phyloP scores from a whole-genome alignment of 495 filamentous ascomycete genomes.

The Trichoderma erinaceum region DNA sequence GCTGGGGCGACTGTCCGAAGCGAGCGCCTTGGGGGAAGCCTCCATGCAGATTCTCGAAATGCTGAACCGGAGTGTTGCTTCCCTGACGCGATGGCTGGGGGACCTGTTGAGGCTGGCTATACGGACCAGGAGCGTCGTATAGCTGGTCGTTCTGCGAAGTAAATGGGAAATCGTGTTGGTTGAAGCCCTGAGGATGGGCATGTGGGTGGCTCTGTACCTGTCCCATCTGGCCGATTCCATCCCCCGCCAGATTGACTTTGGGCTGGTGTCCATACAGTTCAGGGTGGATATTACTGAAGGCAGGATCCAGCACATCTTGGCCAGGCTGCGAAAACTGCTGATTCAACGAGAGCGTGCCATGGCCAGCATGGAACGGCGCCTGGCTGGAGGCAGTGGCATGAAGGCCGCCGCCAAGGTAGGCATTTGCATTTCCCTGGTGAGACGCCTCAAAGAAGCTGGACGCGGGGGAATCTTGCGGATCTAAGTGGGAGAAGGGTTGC shows the following conservation, averaged over 20 bases:
- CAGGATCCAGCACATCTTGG: conserved; percentile 13
- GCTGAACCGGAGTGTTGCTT: conserved; percentile 12
- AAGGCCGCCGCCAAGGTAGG: background rate
- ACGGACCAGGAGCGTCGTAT: background rate
- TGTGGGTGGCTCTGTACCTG: conserved; percentile 12
- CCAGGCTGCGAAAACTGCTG: conserved; percentile 12
- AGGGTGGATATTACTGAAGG: conserved; percentile 13
- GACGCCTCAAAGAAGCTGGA: conserved; percentile 5
- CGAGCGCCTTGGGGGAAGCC: background rate
- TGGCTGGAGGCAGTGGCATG: background rate
- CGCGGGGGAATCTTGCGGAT: conserved; percentile 17
- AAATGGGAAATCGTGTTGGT: conserved; percentile 5
- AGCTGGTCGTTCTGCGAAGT: conserved; percentile 11
- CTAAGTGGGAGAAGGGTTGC: conserved; percentile 17
- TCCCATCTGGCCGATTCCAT: conserved; percentile 6
- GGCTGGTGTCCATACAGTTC: conserved; percentile 16
- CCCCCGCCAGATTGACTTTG: conserved; percentile 1
- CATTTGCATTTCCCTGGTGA: conserved; percentile 14
- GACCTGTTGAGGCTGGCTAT: conserved; percentile 4
- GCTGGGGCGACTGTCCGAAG: background rate
- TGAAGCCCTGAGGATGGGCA: background rate
- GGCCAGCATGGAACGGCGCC: conserved; percentile 14
- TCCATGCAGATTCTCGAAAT: conserved; percentile 9
- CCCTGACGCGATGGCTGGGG: conserved; percentile 16
- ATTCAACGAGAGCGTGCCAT: background rate